phyloP scores from a whole-genome alignment of 192 early-diverging fungal species.

The Coemansia sp. region DNA sequence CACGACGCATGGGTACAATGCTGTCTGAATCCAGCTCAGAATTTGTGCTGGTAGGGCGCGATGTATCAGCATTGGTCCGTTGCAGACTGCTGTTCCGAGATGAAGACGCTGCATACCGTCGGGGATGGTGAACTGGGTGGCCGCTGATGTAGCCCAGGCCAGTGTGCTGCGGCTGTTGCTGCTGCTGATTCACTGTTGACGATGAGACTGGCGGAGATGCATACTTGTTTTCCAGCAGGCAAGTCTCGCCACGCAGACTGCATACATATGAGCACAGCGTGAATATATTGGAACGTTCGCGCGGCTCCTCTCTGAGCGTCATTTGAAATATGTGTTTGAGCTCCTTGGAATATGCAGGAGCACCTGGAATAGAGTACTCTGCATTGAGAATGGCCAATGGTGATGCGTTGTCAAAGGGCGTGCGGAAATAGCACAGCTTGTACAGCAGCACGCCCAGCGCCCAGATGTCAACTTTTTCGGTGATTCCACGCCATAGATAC shows the following conservation, averaged over 20 bases:
- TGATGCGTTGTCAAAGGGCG: slow-evolving; percentile 91
- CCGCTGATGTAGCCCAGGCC: slow-evolving; percentile 19
- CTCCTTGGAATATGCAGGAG: slow-evolving; percentile 64
- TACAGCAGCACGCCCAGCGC: slow-evolving; percentile 92
- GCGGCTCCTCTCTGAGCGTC: slow-evolving; percentile 75
- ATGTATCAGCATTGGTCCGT: slow-evolving; percentile 25
- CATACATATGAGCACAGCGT: slow-evolving; percentile 70
- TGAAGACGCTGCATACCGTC: slow-evolving; percentile 31
- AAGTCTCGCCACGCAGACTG: slow-evolving; percentile 49
- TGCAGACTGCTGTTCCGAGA: slow-evolving; percentile 27
- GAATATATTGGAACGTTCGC: slow-evolving; percentile 76
- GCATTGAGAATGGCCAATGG: slow-evolving; percentile 86
- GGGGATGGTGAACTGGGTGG: slow-evolving; percentile 20
- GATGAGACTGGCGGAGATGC: slow-evolving; percentile 31
- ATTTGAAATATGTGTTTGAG: slow-evolving; percentile 62
- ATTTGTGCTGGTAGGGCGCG: slow-evolving; percentile 25
- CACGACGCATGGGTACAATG: slow-evolving; percentile 86
- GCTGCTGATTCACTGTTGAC: background rate
- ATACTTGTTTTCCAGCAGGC: slow-evolving; percentile 45
- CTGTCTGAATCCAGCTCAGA: slow-evolving; percentile 48
- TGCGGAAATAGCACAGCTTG: slow-evolving; percentile 93
- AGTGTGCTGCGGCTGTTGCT: background rate
- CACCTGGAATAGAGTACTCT: slow-evolving; percentile 72
- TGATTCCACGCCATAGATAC: slow-evolving; percentile 76
- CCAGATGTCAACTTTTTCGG: slow-evolving; percentile 80